Percentiles rank a stretch among this genome's conserved stretches.
These are phyloP conservation scores for Ceratopteris richardii DNA, from an alignment of 75 land plant genomes.

Conservation along the genomic window DNA sequence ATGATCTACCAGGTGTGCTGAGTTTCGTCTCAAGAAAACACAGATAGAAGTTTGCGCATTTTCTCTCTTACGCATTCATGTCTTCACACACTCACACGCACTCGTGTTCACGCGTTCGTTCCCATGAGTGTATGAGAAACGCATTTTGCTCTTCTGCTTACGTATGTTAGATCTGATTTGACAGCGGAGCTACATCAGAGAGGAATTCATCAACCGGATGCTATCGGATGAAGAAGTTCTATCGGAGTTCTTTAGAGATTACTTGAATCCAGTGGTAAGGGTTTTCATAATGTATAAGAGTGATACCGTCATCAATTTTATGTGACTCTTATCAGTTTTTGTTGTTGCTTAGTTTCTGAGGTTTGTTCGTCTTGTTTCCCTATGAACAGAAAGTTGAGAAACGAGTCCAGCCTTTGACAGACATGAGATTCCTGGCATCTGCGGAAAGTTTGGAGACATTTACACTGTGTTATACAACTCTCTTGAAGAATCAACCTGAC, in stretches of 20 bases:
- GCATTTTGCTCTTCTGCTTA: background rate
- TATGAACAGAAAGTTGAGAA: constrained; percentile 83
- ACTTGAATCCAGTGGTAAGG: constrained; percentile 68
- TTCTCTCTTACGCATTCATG: no score
- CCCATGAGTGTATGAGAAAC: no score
- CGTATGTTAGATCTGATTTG: background rate
- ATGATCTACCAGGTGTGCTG: background rate
- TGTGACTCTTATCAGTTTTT: constrained; percentile 1
- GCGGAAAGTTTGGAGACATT: constrained; percentile 93
- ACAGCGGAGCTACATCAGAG: constrained; percentile 81
- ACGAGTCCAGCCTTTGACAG: constrained; percentile 65
- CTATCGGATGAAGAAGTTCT: constrained; percentile 85
- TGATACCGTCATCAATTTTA: no score
- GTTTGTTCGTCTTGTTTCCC: background rate
- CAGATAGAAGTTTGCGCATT: no score
- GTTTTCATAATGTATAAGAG: background rate
- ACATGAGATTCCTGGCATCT: constrained; percentile 89
- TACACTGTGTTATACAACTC: constrained; percentile 77
- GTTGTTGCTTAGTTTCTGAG: background rate
- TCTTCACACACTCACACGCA: no score
- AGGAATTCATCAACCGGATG: constrained; percentile 89
- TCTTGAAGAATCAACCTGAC: constrained; percentile 88
- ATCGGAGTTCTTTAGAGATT: constrained; percentile 78
- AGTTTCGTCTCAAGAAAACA: background rate
- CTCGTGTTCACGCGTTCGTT: no score